A percentile compares a stretch with the other conserved stretches of the same genome.
Evolutionary conservation across 2,329 filamentous ascomycete species (phyloP).

Genomic region (Alternaria arbusti): DNA sequence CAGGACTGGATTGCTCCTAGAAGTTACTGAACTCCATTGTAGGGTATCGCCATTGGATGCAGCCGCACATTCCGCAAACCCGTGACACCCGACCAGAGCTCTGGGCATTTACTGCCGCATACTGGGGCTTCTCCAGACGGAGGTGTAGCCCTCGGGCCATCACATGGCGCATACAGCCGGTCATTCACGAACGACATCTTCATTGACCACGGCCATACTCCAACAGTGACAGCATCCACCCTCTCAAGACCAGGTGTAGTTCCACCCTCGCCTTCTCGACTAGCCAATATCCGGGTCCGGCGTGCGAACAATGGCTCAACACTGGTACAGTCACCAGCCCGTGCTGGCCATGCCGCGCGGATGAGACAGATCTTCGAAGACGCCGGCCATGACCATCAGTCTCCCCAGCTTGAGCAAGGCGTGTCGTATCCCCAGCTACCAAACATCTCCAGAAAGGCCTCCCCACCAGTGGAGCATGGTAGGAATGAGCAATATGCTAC

Average conservation of each 20-base stretch:
- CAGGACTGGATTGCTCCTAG: background rate
- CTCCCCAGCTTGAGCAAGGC: background rate
- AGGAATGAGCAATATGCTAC: background rate
- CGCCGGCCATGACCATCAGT: slow-evolving; percentile 10
- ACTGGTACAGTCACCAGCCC: slow-evolving; percentile 37
- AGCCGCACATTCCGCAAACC: background rate
- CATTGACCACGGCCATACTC: background rate
- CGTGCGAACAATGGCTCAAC: slow-evolving; percentile 24
- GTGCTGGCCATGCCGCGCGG: slow-evolving; percentile 33
- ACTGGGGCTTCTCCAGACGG: background rate
- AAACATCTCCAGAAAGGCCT: slow-evolving; percentile 28
- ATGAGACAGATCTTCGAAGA: slow-evolving; percentile 40
- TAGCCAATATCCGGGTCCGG: slow-evolving; percentile 33
- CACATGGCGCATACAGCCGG: background rate
- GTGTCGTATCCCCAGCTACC: slow-evolving; percentile 32
- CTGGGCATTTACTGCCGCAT: background rate
- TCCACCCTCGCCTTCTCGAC: slow-evolving; percentile 4
- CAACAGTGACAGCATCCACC: background rate
- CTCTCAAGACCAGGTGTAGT: background rate
- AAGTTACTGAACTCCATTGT: slow-evolving; percentile 8
- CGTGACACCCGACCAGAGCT: slow-evolving; percentile 9
- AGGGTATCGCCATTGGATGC: slow-evolving; percentile 6
- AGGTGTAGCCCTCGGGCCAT: slow-evolving; percentile 5
- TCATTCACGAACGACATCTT: background rate
- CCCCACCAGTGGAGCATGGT: background rate